Conservation (phyloP, 192 early-diverging fungal species). For the Physocladia obscura region DNA sequence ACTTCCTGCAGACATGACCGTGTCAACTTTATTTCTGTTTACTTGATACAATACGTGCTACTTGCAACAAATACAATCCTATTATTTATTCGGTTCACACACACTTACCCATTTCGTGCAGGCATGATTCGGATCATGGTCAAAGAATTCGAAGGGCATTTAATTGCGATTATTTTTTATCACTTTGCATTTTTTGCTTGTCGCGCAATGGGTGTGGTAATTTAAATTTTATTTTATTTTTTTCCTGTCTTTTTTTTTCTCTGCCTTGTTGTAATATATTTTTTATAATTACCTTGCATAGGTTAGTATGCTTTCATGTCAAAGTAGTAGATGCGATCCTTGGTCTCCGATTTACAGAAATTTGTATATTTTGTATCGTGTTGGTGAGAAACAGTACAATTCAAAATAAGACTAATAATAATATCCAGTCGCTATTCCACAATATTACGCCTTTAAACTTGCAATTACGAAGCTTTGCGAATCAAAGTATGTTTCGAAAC, state of each 20-base stretch:
- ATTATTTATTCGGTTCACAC: slow-evolving; percentile 46
- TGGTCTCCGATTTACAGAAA: slow-evolving; percentile 36
- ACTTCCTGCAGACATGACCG: slow-evolving; percentile 18
- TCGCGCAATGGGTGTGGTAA: slow-evolving; percentile 39
- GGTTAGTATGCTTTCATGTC: slow-evolving; percentile 28
- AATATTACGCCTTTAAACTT: slow-evolving; percentile 38
- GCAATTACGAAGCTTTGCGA: slow-evolving; percentile 42
- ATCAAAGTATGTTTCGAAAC: slow-evolving; percentile 37
- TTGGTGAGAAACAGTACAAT: slow-evolving; percentile 26
- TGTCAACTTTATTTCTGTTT: slow-evolving; percentile 39
- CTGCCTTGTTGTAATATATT: background rate
- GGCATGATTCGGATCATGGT: slow-evolving; percentile 46
- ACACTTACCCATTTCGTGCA: slow-evolving; percentile 48
- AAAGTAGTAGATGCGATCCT: slow-evolving; percentile 32
- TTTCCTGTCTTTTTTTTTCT: background rate
- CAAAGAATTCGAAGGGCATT: slow-evolving; percentile 37
- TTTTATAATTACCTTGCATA: background rate
- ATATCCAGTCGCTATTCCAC: slow-evolving; percentile 33
- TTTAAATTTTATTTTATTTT: no score
- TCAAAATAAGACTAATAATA: background rate
- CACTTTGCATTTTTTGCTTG: slow-evolving; percentile 28
- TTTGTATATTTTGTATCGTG: slow-evolving; percentile 37
- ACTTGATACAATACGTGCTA: slow-evolving; percentile 42
- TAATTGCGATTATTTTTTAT: slow-evolving; percentile 31
- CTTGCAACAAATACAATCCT: slow-evolving; percentile 41